Base-by-base conservation (phyloP, 306 rosid species). In the Leucaena leucocephala region DNA sequence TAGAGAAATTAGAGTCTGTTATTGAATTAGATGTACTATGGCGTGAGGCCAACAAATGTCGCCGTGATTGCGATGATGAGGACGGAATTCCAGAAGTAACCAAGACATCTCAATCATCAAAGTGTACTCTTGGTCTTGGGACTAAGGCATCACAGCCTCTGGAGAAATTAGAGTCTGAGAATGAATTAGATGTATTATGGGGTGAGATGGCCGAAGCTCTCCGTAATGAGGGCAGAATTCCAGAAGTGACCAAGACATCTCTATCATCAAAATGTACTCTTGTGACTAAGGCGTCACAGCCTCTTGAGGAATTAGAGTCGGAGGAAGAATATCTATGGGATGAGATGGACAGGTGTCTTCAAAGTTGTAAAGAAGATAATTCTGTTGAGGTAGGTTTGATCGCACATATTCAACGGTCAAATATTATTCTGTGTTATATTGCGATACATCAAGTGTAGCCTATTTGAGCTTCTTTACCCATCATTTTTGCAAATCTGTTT, bases 311-410 rank as follows among this genome's bases (percentile, higher is more conserved):
- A 62, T 78, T 83, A 1, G 82, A 80, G 3, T 3, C 13, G 0
- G 87, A 84, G 55, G 72, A 71, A 22, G 84, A 87, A 80, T 22
- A 0, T 3, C 81, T 89, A 17, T 89, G 85, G 85, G 65, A 50
- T 43, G 81, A 85, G 78, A 14, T 81, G 61, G 81, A 83, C 5
- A 64, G 58, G 49, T 45, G 58, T 61, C 71, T 84, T n/a, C 39
- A 2, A 36, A 78, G 76, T 65, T 8, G 58, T 33, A 77, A 78
- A 72, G 52, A 75, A 2, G 72, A 76, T 46, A 14, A 2, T 71
- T 34, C 61, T 36, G 80, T 35, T 81, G 52, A 72, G 85, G 87
- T 82, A 72, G 21, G 73, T 69, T 79, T 38, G 40, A 35, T 14
- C 54, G 19, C 68, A 52, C 16, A 65, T 70, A 38, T 10, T 19